Evolutionary conservation across 2,329 filamentous ascomycete genomes (phyloP).

Genomic region (Colletotrichum plurivorum): DNA sequence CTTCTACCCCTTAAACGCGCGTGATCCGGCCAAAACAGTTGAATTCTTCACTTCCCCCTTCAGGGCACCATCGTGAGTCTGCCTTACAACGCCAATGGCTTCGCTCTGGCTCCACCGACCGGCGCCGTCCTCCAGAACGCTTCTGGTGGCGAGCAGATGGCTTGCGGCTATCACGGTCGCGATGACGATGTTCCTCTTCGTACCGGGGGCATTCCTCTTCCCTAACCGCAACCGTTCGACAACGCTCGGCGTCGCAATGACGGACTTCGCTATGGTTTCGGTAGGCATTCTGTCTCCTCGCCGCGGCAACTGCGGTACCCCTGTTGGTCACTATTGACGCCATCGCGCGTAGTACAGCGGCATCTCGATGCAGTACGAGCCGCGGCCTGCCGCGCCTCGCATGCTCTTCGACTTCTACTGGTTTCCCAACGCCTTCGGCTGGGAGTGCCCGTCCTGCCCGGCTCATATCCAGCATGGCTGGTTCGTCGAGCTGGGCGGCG

Average conservation of each 20-base stretch:
- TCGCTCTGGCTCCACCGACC: background rate
- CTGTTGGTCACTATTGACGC: background rate
- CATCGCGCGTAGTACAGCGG: background rate
- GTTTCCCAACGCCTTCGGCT: background rate
- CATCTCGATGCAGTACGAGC: background rate
- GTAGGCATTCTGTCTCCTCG: background rate
- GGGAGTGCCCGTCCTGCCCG: background rate
- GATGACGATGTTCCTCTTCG: background rate
- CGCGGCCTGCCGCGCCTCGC: background rate
- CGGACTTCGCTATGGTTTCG: constrained; percentile 12
- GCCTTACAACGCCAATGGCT: background rate
- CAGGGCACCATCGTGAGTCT: background rate
- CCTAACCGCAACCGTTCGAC: background rate
- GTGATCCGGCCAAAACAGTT: too few species aligned
- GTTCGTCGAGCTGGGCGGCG: background rate
- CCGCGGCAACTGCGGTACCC: background rate
- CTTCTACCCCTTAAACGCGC: background rate
- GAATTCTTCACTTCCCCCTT: too few species aligned
- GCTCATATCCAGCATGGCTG: background rate
- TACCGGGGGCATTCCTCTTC: background rate
- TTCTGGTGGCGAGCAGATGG: background rate
- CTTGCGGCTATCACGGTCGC: background rate
- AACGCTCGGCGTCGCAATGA: background rate
- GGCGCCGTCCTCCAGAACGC: background rate
- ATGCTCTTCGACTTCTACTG: background rate